Conservation (phyloP, 306 rosid genomes). For the Pueraria montana region DNA sequence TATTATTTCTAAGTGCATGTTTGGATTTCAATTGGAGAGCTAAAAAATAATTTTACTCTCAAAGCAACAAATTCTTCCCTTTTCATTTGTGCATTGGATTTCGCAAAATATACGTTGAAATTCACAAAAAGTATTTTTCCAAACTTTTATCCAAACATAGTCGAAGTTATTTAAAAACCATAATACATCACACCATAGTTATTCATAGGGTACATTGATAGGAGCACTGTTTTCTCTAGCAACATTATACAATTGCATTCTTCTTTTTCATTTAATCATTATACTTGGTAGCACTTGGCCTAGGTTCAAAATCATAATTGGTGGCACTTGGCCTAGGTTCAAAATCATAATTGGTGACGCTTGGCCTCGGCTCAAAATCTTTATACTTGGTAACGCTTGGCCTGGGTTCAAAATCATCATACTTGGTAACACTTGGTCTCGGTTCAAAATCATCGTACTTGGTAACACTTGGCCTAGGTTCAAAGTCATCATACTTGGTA, state of each 20-base stretch:
- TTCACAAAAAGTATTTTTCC: too few relatives aligned
- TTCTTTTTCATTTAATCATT: not conserved
- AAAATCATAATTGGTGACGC: not conserved
- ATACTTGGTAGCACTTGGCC: not conserved
- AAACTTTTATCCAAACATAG: too few relatives aligned
- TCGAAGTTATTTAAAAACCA: not conserved
- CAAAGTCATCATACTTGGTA: not conserved
- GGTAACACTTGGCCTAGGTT: not conserved
- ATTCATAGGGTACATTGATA: not conserved
- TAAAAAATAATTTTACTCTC: too few relatives aligned
- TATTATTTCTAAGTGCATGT: not conserved
- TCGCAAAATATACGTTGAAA: too few relatives aligned
- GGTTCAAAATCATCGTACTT: slow-evolving; percentile 8
- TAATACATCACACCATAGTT: not conserved
- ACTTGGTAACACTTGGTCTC: not conserved
- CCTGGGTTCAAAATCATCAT: slow-evolving; percentile 44
- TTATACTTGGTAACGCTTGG: not conserved
- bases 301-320: not conserved
- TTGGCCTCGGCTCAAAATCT: slow-evolving; percentile 12
- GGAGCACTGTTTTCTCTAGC: not conserved
- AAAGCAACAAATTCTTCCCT: too few relatives aligned
- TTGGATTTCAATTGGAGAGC: too few relatives aligned
- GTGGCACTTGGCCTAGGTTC: not conserved
- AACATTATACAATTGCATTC: not conserved
- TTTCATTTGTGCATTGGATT: too few relatives aligned